Percentiles rank a stretch among this genome's conserved stretches.
Evolutionary conservation across 1,284 basidiomycete genomes (phyloP).

Genomic region (Apiotrichum brassicae): DNA sequence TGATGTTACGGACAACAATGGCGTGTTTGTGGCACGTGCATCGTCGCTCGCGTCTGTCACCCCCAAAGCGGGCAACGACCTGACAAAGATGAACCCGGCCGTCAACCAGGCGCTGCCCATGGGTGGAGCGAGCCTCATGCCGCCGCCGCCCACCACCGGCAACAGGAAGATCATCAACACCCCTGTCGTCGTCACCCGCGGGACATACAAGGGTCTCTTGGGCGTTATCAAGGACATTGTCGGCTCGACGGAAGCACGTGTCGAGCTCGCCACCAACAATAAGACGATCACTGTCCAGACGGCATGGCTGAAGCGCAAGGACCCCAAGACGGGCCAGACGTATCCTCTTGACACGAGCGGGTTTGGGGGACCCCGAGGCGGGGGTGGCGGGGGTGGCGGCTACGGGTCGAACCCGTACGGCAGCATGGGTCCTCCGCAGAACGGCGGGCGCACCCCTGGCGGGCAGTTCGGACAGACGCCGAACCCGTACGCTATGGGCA

Average conservation of each 20-base stretch:
- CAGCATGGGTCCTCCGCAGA: conserved; percentile 4
- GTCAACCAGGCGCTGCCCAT: conserved; percentile 48
- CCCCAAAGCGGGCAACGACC: conserved; percentile 67
- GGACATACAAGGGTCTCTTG: conserved; percentile 83
- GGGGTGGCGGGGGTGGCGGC: conserved; percentile 15
- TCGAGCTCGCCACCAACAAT: conserved; percentile 86
- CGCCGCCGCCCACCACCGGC: conserved; percentile 56
- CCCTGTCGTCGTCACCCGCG: conserved; percentile 74
- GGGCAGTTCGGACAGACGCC: conserved; percentile 58
- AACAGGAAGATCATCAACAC: conserved; percentile 69
- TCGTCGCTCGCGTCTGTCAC: conserved; percentile 73
- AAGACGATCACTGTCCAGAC: conserved; percentile 84
- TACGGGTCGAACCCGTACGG: conserved; percentile 41
- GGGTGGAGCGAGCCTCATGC: conserved; percentile 51
- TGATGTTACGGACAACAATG: conserved; percentile 82
- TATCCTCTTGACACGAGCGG: conserved; percentile 34
- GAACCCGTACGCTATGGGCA: conserved; percentile 56
- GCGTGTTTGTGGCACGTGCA: conserved; percentile 76
- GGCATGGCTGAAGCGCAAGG: conserved; percentile 66
- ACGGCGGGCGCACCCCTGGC: conserved; percentile 33
- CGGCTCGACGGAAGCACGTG: conserved; percentile 68
- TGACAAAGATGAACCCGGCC: conserved; percentile 95
- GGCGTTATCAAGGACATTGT: conserved; percentile 95
- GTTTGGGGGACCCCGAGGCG: conserved; percentile 2
- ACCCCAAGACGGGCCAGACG: conserved; percentile 52